These are phyloP conservation scores for Trichocomaceae sp. DNA, from an alignment of 2,329 filamentous ascomycete species.

Conservation along the genomic window DNA sequence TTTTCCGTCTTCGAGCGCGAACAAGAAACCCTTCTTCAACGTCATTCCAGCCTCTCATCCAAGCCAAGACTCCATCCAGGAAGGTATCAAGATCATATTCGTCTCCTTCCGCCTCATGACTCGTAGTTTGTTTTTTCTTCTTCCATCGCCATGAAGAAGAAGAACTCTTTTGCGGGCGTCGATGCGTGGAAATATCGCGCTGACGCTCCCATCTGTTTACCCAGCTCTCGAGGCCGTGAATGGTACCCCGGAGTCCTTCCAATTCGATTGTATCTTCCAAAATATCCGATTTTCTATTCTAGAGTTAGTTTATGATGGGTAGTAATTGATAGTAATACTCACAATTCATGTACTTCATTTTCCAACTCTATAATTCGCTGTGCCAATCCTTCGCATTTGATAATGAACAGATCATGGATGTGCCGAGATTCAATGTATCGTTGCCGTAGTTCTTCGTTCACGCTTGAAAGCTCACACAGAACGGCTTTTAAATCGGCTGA, in stretches of 20 bases:
- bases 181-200: constrained; percentile 12
- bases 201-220: constrained; percentile 23
- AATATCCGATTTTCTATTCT: constrained; percentile 22
- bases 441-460: constrained; percentile 22
- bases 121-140: neutral
- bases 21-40: constrained; percentile 33
- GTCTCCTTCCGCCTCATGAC: constrained; percentile 14
- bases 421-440: constrained; percentile 41
- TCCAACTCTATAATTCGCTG: constrained; percentile 57
- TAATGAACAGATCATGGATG: constrained; percentile 56
- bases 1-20: constrained; percentile 55
- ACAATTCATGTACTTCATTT: constrained; percentile 54
- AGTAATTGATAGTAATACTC: constrained; percentile 17
- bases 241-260: constrained; percentile 31
- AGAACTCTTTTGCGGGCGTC: constrained; percentile 5
- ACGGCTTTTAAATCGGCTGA: constrained; percentile 18
- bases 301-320: neutral
- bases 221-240: constrained; percentile 31
- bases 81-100: constrained; percentile 25
- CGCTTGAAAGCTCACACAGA: constrained; percentile 20
- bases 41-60: constrained; percentile 40
- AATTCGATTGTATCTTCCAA: constrained; percentile 29
- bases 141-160: constrained; percentile 8
- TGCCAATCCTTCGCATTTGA: constrained; percentile 52
- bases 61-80: constrained; percentile 35